Conservation (phyloP, 441 rosid genomes). For the Gossypium davidsonii region DNA sequence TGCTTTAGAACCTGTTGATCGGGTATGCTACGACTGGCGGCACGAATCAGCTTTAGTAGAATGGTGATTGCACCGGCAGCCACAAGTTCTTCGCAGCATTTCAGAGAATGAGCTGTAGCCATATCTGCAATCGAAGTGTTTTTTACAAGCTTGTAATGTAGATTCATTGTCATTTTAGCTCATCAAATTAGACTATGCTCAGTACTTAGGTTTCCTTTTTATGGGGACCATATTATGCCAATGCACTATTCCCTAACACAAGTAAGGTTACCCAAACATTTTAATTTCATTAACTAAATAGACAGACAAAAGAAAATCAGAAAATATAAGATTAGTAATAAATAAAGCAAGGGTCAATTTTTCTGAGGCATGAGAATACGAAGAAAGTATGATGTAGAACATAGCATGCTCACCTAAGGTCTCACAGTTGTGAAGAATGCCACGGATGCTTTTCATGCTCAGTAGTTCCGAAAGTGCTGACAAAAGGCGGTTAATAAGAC, state of each 20-base stretch:
- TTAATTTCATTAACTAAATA: neutral
- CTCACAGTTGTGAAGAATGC: slow-evolving; percentile 79
- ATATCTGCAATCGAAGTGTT: slow-evolving; percentile 38
- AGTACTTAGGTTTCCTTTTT: neutral
- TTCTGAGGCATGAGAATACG: neutral
- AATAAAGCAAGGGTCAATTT: neutral
- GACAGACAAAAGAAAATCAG: neutral
- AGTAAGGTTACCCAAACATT: neutral
- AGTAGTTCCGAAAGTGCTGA: slow-evolving; percentile 69
- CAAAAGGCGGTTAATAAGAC: slow-evolving; percentile 70
- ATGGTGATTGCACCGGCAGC: slow-evolving; percentile 75
- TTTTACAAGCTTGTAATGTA: neutral
- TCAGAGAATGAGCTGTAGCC: slow-evolving; percentile 70
- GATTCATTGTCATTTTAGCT: neutral
- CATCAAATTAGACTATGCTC: neutral
- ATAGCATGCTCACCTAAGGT: slow-evolving; percentile 50
- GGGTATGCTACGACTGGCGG: slow-evolving; percentile 82
- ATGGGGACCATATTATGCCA: neutral
- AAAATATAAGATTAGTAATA: neutral
- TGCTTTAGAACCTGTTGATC: slow-evolving; percentile 82
- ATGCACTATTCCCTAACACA: neutral
- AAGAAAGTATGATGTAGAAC: neutral
- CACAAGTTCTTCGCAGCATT: slow-evolving; percentile 81
- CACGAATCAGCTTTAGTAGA: slow-evolving; percentile 54
- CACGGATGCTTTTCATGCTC: slow-evolving; percentile 68